Evolutionary conservation across 805 yeast genomes (phyloP).

Genomic region (Jamesozyma rosinii): DNA sequence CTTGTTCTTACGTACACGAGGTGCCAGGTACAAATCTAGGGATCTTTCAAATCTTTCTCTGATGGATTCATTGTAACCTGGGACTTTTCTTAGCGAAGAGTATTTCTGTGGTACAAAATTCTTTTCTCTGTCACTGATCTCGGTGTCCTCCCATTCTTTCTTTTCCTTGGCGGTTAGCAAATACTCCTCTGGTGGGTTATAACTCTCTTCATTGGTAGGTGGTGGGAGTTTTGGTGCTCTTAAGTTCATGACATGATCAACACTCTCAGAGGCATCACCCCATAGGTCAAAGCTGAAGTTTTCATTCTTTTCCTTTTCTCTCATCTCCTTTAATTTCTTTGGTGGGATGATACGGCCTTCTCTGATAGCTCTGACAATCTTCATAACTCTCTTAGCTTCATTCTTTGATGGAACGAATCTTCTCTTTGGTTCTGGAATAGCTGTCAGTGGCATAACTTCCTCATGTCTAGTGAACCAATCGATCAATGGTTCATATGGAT

Average conservation of each 20-base stretch:
- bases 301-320: constrained; percentile 43
- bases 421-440: constrained; percentile 94
- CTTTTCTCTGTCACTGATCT: constrained; percentile 68
- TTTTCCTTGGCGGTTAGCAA: constrained; percentile 69
- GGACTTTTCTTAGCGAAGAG: constrained; percentile 77
- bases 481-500: constrained; percentile 88
- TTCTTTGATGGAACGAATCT: constrained; percentile 94
- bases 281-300: constrained; percentile 69
- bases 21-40: constrained; percentile 88
- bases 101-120: constrained; percentile 78
- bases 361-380: constrained; percentile 89
- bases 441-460: constrained; percentile 85
- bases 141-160: constrained; percentile 57
- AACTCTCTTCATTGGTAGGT: constrained; percentile 92
- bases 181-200: constrained; percentile 96
- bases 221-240: constrained; percentile 95
- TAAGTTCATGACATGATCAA: constrained; percentile 79
- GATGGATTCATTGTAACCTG: constrained; percentile 78
- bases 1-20: constrained; percentile 86
- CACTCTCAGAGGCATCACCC: constrained; percentile 54
- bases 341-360: constrained; percentile 90
- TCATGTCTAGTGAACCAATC: constrained; percentile 89
- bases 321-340: constrained; percentile 41
- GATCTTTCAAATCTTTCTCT: constrained; percentile 92
- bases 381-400: constrained; percentile 94